Evolutionary conservation across 768 basidiomycete genomes (phyloP).

Genomic region (Filobasidium floriforme): DNA sequence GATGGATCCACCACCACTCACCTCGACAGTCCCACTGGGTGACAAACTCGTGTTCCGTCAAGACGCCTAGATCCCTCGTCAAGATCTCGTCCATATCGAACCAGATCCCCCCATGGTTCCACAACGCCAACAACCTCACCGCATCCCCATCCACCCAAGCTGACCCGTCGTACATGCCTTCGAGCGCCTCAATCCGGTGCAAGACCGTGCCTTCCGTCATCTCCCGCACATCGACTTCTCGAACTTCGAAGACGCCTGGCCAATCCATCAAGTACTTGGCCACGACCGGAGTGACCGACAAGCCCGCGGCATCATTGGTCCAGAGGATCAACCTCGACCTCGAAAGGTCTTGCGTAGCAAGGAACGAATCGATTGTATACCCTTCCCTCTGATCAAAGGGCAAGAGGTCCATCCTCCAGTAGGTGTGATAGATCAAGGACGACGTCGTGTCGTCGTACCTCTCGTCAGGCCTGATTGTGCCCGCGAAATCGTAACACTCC

Average conservation of each 20-base stretch:
- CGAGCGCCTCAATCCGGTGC: constrained; percentile 48
- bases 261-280: constrained; percentile 46
- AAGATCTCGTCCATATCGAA: constrained; percentile 94
- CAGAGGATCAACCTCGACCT: constrained; percentile 69
- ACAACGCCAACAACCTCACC: constrained; percentile 75
- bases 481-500: constrained; percentile 89
- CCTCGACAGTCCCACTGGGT: constrained; percentile 99
- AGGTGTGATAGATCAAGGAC: constrained; percentile 70
- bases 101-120: constrained; percentile 90
- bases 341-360: constrained; percentile 73
- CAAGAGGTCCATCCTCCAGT: constrained; percentile 85
- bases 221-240: constrained; percentile 58
- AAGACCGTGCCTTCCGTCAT: constrained; percentile 72
- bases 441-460: constrained; percentile 20
- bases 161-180: constrained; percentile 57
- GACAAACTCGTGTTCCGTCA: constrained; percentile 90
- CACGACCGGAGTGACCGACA: constrained; percentile 50
- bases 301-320: constrained; percentile 69
- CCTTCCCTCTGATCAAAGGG: constrained; percentile 75
- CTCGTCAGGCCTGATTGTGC: constrained; percentile 55
- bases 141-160: constrained; percentile 96
- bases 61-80: constrained; percentile 74
- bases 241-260: constrained; percentile 64
- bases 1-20: constrained; percentile 45
- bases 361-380: constrained; percentile 85